A percentile compares a stretch with the other conserved stretches of the same genome.
Conservation (phyloP, 306 rosid genomes). For the Lotus japonicus region DNA sequence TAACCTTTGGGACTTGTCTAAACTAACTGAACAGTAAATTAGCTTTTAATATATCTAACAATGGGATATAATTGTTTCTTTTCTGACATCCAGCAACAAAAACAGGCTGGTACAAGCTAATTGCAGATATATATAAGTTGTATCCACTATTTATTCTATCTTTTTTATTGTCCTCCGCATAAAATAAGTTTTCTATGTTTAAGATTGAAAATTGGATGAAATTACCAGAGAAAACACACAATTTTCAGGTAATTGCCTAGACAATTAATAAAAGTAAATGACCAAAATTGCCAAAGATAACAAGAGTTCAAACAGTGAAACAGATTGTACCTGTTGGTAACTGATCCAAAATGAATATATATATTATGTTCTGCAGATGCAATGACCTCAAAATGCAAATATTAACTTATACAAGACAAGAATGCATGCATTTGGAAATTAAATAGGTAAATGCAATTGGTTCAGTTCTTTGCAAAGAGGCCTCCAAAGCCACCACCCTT, state of each 20-base stretch:
- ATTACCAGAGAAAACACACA: neutral
- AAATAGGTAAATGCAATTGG: neutral
- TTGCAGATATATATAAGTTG: neutral
- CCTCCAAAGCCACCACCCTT: slow-evolving; percentile 77
- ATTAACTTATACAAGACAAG: slow-evolving; percentile 11
- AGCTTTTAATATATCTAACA: slow-evolving; percentile 2
- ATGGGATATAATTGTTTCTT: neutral
- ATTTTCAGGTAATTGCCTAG: neutral
- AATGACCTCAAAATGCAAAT: slow-evolving; percentile 3
- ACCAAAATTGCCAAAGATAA: neutral
- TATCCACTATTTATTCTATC: neutral
- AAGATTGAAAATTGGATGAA: neutral
- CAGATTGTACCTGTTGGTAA: slow-evolving; percentile 14
- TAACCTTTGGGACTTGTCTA: neutral
- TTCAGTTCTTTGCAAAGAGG: slow-evolving; percentile 61
- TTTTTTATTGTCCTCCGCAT: neutral
- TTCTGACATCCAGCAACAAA: neutral
- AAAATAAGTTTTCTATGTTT: neutral
- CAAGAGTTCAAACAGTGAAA: neutral
- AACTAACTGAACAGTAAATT: neutral
- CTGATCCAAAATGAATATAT: slow-evolving; percentile 33
- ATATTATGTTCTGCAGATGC: slow-evolving; percentile 19
- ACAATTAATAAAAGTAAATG: neutral
- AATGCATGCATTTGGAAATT: neutral
- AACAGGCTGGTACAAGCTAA: neutral